phyloP scores from a whole-genome alignment of 495 filamentous ascomycete species.

The Immersiella caudata region DNA sequence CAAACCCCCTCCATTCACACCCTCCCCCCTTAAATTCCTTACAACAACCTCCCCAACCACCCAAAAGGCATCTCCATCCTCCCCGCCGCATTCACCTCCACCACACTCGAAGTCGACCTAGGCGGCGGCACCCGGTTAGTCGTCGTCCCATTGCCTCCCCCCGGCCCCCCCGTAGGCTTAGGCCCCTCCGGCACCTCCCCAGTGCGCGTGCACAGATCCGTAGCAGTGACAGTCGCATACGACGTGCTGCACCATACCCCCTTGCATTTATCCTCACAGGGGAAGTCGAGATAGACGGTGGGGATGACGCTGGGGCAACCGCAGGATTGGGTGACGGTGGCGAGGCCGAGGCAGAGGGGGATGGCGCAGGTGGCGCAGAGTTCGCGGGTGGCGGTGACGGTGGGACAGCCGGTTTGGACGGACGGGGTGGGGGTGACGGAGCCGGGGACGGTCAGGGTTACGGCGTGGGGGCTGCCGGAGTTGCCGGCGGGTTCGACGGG shows the following conservation, averaged over 20 bases:
- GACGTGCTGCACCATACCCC: conserved; percentile 27
- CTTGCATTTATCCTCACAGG: conserved; percentile 24
- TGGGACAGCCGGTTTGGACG: conserved; percentile 28
- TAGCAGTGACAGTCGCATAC: conserved; percentile 20
- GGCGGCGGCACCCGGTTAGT: neutral
- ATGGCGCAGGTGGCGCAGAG: conserved; percentile 32
- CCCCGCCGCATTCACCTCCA: neutral
- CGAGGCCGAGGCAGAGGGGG: conserved; percentile 39
- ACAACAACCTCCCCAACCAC: neutral
- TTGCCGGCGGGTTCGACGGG: neutral
- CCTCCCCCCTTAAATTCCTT: neutral
- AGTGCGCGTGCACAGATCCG: neutral
- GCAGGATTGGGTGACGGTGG: conserved; percentile 35
- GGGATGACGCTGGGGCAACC: conserved; percentile 27
- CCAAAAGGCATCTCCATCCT: neutral
- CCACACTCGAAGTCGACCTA: neutral
- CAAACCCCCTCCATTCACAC: neutral
- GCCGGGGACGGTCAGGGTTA: neutral
- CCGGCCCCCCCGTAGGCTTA: neutral
- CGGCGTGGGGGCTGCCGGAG: neutral
- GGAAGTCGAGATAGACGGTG: conserved; percentile 30
- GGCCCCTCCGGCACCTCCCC: neutral
- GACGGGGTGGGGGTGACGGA: neutral
- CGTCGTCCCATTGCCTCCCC: neutral
- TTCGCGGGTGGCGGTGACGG: conserved; percentile 30